Conservation (phyloP, 352 stramenopile species). For the Phytophthora macrochlamydospora region DNA sequence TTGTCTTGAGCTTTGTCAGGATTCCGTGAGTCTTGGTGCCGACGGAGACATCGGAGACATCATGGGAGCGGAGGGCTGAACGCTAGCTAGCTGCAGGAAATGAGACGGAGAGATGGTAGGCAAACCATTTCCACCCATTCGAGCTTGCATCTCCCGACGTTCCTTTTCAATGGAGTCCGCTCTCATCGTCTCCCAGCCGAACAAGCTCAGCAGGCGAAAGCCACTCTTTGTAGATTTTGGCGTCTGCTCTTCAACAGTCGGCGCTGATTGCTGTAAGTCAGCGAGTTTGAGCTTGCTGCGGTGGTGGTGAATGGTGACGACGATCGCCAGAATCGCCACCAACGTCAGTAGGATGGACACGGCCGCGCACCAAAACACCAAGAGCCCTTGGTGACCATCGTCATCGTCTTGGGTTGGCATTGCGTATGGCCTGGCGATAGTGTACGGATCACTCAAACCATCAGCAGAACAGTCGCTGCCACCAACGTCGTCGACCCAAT, state of each 20-base stretch:
- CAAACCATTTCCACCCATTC: conserved; percentile 13
- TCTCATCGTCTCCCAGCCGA: conserved; percentile 53
- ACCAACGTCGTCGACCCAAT: conserved; percentile 27
- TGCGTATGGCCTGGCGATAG: neutral
- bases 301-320: conserved; percentile 25
- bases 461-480: conserved; percentile 25
- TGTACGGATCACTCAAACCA: neutral
- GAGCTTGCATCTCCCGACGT: conserved; percentile 17
- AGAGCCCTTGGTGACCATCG: conserved; percentile 5
- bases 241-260: conserved; percentile 16
- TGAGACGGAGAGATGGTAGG: conserved; percentile 14
- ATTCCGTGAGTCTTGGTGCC: conserved; percentile 22
- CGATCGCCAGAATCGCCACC: conserved; percentile 22
- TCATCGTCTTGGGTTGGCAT: conserved; percentile 1
- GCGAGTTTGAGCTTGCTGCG: conserved; percentile 18
- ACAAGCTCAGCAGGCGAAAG: conserved; percentile 35
- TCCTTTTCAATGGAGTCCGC: conserved; percentile 53
- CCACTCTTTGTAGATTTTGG: conserved; percentile 28
- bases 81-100: conserved; percentile 26
- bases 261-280: conserved; percentile 13
- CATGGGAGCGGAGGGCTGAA: conserved; percentile 19
- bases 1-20: conserved; percentile 11
- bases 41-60: conserved; percentile 25
- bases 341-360: conserved; percentile 31
- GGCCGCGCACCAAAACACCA: conserved; percentile 34